Percentiles rank a stretch among this genome's conserved stretches.
Conservation (phyloP, 2,329 filamentous ascomycete genomes). For the Aspergillus sp. region DNA sequence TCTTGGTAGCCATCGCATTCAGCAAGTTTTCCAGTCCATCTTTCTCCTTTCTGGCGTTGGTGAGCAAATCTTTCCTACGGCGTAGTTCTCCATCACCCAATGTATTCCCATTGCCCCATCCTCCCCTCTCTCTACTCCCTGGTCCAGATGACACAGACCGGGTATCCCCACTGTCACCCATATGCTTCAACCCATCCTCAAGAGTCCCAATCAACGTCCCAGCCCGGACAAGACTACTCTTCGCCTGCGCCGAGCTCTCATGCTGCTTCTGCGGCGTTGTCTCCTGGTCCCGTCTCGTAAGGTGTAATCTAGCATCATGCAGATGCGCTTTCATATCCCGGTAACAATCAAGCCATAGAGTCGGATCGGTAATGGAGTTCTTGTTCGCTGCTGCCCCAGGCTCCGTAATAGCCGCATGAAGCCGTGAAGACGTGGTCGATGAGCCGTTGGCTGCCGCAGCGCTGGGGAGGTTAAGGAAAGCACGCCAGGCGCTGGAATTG, state of each 20-base stretch:
- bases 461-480: conserved; percentile 54
- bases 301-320: conserved; percentile 54
- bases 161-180: conserved; percentile 46
- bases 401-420: conserved; percentile 41
- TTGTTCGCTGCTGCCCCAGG: conserved; percentile 23
- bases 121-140: not conserved
- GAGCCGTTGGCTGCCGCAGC: conserved; percentile 20
- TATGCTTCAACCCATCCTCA: conserved; percentile 51
- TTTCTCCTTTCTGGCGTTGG: conserved; percentile 55
- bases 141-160: conserved; percentile 41
- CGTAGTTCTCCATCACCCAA: conserved; percentile 60
- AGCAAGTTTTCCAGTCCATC: conserved; percentile 58
- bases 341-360: conserved; percentile 59
- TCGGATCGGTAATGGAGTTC: conserved; percentile 45
- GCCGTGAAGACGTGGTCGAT: conserved; percentile 28
- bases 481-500: conserved; percentile 51
- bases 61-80: conserved; percentile 54
- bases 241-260: conserved; percentile 58
- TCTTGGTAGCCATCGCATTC: conserved; percentile 53
- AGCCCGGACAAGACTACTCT: conserved; percentile 54
- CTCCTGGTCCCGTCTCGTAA: conserved; percentile 59
- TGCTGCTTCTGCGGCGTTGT: conserved; percentile 57
- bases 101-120: conserved; percentile 22
- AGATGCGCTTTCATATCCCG: conserved; percentile 56
- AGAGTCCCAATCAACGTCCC: conserved; percentile 51